Conservation (phyloP, 441 rosid genomes). For the Manihot esculenta region DNA sequence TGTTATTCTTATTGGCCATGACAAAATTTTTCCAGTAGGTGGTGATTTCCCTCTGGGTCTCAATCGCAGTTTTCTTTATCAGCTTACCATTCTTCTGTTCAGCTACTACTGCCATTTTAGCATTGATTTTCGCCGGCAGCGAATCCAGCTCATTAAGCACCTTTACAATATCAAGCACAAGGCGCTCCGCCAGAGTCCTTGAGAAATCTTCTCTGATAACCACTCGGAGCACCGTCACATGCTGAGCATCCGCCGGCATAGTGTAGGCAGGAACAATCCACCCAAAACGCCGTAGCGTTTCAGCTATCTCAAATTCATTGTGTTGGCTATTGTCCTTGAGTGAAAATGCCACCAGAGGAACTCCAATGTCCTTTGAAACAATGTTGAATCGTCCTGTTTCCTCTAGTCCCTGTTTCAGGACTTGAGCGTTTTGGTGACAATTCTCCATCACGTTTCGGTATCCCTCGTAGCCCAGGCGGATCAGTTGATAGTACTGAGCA, state of each 20-base stretch:
- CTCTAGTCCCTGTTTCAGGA: conserved; percentile 65
- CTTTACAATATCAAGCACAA: conserved; percentile 68
- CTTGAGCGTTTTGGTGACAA: conserved; percentile 64
- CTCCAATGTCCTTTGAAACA: conserved; percentile 80
- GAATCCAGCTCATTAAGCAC: conserved; percentile 72
- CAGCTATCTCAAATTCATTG: conserved; percentile 68
- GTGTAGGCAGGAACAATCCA: conserved; percentile 94
- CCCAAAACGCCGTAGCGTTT: conserved; percentile 72
- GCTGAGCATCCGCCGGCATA: conserved; percentile 87
- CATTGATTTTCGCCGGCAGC: conserved; percentile 49
- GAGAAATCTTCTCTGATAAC: conserved; percentile 89
- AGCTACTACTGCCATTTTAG: conserved; percentile 28
- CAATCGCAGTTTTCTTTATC: conserved; percentile 55
- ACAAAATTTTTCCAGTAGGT: conserved; percentile 77
- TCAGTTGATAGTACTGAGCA: conserved; percentile 87
- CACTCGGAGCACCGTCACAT: conserved; percentile 80
- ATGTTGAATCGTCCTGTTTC: conserved; percentile 63
- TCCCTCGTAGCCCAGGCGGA: conserved; percentile 85
- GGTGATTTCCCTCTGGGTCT: conserved; percentile 69
- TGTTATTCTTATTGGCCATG: conserved; percentile 47
- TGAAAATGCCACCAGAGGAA: conserved; percentile 88
- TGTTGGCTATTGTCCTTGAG: conserved; percentile 65
- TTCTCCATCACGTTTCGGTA: conserved; percentile 85
- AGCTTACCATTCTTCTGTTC: conserved; percentile 26
- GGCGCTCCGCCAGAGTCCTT: conserved; percentile 77